Evolutionary conservation across 2,329 filamentous ascomycete species (phyloP).

Genomic region (Fusarium albidum): DNA sequence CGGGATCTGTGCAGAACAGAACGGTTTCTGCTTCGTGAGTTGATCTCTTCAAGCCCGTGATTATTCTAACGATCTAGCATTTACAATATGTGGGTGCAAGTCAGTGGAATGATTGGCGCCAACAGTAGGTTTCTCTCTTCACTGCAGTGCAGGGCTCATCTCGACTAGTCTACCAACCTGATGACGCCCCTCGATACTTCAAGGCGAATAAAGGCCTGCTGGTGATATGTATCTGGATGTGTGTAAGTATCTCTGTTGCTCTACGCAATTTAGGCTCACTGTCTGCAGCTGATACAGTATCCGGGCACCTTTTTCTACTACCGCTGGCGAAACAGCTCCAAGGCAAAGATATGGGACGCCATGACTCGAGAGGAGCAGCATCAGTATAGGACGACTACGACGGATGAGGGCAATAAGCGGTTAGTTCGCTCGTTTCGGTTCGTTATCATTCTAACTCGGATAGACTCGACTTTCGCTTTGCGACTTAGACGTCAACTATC

Average conservation of each 20-base stretch:
- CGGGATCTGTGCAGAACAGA: slow-evolving; percentile 64
- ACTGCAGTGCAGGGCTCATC: neutral
- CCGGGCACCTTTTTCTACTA: slow-evolving; percentile 50
- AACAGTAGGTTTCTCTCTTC: slow-evolving; percentile 42
- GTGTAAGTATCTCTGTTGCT: slow-evolving; percentile 42
- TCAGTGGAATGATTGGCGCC: slow-evolving; percentile 49
- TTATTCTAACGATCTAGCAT: slow-evolving; percentile 47
- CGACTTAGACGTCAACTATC: neutral
- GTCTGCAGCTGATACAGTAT: slow-evolving; percentile 45
- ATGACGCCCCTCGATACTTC: slow-evolving; percentile 47
- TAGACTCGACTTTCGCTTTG: slow-evolving; percentile 23
- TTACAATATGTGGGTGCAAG: slow-evolving; percentile 59
- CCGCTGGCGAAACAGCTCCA: slow-evolving; percentile 47
- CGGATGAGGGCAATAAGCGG: slow-evolving; percentile 40
- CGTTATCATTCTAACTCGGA: neutral
- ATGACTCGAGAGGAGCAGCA: slow-evolving; percentile 51
- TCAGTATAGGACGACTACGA: slow-evolving; percentile 53
- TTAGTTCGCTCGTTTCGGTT: neutral
- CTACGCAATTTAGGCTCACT: no score
- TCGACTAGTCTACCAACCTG: slow-evolving; percentile 45
- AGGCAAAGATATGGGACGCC: slow-evolving; percentile 48
- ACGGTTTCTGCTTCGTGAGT: slow-evolving; percentile 56
- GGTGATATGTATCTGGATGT: slow-evolving; percentile 50
- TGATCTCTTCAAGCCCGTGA: neutral
- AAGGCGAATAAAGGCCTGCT: slow-evolving; percentile 49